Percentiles rank a stretch among this genome's conserved stretches.
These are phyloP conservation scores for Lipomyces kockii DNA, from an alignment of 805 yeast genomes.

Conservation along the genomic window DNA sequence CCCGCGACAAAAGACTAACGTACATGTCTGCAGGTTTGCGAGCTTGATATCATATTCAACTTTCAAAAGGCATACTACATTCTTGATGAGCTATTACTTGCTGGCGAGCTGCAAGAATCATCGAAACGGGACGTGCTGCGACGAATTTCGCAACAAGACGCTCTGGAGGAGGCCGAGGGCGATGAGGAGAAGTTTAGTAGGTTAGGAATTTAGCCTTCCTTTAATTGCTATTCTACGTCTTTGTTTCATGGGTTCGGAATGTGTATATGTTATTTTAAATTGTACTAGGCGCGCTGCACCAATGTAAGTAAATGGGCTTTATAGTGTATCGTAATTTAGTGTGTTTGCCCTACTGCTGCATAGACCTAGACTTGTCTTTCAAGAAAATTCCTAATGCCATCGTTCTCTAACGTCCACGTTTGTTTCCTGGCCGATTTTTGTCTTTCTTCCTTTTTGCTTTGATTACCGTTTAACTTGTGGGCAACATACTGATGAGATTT, in stretches of 20 bases:
- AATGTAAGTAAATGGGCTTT: constrained; percentile 2
- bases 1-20: not conserved
- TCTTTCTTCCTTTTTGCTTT: not conserved
- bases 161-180: constrained; percentile 78
- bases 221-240: not conserved
- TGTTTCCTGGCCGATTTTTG: constrained; percentile 1
- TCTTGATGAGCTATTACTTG: constrained; percentile 84
- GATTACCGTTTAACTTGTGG: not conserved
- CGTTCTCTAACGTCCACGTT: not conserved
- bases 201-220: constrained; percentile 28
- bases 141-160: constrained; percentile 82
- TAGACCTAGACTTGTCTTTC: not conserved
- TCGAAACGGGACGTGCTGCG: constrained; percentile 78
- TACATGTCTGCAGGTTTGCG: constrained; percentile 54
- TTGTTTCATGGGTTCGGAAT: not conserved
- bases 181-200: constrained; percentile 48
- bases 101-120: constrained; percentile 85
- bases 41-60: constrained; percentile 93
- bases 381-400: not conserved
- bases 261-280: not conserved
- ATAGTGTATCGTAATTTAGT: not conserved
- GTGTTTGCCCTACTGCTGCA: not conserved
- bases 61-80: constrained; percentile 93
- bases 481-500: constrained; percentile 1
- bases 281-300: constrained; percentile 1